Conservation (phyloP, 805 yeast genomes). For the Ogataea trehaloabstinens region DNA sequence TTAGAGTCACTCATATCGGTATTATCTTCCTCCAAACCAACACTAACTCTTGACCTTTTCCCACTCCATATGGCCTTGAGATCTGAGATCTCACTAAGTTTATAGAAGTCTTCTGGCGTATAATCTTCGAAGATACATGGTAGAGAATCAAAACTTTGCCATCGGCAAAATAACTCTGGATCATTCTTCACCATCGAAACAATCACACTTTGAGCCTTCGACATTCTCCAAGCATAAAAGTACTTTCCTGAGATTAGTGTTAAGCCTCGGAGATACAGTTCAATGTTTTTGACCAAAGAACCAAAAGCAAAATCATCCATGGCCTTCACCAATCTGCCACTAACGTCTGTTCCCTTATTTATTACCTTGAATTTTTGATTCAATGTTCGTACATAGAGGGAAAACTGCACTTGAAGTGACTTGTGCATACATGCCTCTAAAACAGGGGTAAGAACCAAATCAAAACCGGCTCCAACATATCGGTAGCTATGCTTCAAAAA, state of each 20-base stretch:
- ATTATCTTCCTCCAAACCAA: not conserved
- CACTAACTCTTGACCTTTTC: constrained; percentile 3
- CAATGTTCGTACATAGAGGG: constrained; percentile 29
- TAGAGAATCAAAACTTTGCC: not conserved
- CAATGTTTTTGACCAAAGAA: constrained; percentile 37
- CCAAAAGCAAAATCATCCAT: constrained; percentile 11
- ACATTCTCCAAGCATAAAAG: constrained; percentile 67
- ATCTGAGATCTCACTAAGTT: not conserved
- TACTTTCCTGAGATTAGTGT: constrained; percentile 53
- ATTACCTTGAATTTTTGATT: constrained; percentile 25
- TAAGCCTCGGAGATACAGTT: constrained; percentile 38
- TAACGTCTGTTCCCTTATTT: constrained; percentile 1
- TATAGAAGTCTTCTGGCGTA: constrained; percentile 16
- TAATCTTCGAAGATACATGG: constrained; percentile 18
- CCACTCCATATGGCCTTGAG: constrained; percentile 5
- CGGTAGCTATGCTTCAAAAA: constrained; percentile 30
- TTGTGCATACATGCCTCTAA: constrained; percentile 39
- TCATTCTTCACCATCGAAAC: constrained; percentile 32
- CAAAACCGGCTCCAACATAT: constrained; percentile 37
- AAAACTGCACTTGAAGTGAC: constrained; percentile 29
- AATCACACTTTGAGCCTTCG: constrained; percentile 51
- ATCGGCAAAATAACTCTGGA: constrained; percentile 1
- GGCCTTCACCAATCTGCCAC: constrained; percentile 6
- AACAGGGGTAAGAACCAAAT: constrained; percentile 36
- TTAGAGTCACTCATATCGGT: not conserved